Evolutionary conservation across 345 rosid genomes (phyloP).

Genomic region (Laguncularia racemosa): DNA sequence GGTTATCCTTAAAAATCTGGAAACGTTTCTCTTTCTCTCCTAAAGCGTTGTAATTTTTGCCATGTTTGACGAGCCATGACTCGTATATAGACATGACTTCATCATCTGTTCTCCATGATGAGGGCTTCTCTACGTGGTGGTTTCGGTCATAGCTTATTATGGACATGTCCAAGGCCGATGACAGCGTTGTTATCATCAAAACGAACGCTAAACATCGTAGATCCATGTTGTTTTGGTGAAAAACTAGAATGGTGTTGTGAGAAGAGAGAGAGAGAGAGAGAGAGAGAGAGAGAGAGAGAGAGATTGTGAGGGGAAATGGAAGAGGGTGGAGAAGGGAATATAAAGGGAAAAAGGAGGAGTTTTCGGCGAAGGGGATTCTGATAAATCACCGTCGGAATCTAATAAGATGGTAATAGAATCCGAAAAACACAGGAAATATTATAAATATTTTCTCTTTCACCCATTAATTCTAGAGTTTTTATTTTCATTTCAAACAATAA

Average conservation of each 20-base stretch:
- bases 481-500: too few species aligned
- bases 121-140: conserved; percentile 24
- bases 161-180: conserved; percentile 73
- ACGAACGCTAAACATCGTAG: too few species aligned
- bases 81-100: conserved; percentile 67
- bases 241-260: conserved; percentile 1
- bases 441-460: too few species aligned
- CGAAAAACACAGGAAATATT: too few species aligned
- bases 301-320: neutral
- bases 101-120: conserved; percentile 33
- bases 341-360: neutral
- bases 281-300: neutral
- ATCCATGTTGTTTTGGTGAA: too few species aligned
- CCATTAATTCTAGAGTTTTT: too few species aligned
- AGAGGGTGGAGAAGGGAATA: neutral
- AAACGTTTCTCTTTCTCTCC: conserved; percentile 70
- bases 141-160: conserved; percentile 57
- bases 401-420: too few species aligned
- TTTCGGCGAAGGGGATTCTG: neutral
- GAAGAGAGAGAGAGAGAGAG: conserved; percentile 19
- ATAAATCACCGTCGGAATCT: too few species aligned
- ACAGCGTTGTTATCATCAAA: conserved; percentile 25
- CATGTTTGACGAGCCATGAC: conserved; percentile 64
- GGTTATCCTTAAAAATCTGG: conserved; percentile 75
- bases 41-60: conserved; percentile 52